phyloP scores from a whole-genome alignment of 768 basidiomycete species.

The Boletellus sp. region DNA sequence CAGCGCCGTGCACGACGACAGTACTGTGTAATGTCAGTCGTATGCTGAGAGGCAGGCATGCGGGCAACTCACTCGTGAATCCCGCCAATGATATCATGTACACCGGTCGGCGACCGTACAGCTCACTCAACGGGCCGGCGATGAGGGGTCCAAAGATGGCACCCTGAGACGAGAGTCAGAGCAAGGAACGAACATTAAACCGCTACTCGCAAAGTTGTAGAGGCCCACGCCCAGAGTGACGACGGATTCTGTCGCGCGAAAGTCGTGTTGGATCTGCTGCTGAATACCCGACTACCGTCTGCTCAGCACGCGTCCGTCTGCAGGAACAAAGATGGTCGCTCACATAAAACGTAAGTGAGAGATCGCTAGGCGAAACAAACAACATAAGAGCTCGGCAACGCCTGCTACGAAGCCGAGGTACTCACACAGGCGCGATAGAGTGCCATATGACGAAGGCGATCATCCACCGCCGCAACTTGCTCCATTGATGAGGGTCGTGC shows the following conservation, averaged over 20 bases:
- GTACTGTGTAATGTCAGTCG: conserved; percentile 14
- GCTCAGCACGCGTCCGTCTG: conserved; percentile 3
- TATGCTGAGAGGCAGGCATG: not conserved
- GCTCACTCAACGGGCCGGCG: conserved; percentile 23
- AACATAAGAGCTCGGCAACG: not conserved
- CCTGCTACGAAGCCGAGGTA: not conserved
- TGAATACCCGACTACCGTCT: conserved; percentile 25
- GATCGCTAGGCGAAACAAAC: conserved; percentile 11
- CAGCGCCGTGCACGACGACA: conserved; percentile 22
- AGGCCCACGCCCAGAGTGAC: conserved; percentile 26
- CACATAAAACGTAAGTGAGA: conserved; percentile 29
- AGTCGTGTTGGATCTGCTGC: conserved; percentile 25
- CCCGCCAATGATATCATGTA: conserved; percentile 19
- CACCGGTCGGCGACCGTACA: conserved; percentile 23
- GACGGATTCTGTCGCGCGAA: conserved; percentile 15
- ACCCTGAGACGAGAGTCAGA: conserved; percentile 10
- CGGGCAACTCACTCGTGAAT: conserved; percentile 19
- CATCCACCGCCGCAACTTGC: conserved; percentile 26
- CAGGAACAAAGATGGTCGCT: not conserved
- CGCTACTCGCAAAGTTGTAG: conserved; percentile 25
- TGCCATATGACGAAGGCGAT: conserved; percentile 30
- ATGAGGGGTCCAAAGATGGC: conserved; percentile 25
- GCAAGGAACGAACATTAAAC: not conserved
- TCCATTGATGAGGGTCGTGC: conserved; percentile 27
- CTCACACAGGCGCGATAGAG: conserved; percentile 30